A percentile compares a stretch with the other conserved stretches of the same genome.
These are phyloP conservation scores for Wickerhamia fluorescens DNA, from an alignment of 805 yeast genomes.

Conservation along the genomic window DNA sequence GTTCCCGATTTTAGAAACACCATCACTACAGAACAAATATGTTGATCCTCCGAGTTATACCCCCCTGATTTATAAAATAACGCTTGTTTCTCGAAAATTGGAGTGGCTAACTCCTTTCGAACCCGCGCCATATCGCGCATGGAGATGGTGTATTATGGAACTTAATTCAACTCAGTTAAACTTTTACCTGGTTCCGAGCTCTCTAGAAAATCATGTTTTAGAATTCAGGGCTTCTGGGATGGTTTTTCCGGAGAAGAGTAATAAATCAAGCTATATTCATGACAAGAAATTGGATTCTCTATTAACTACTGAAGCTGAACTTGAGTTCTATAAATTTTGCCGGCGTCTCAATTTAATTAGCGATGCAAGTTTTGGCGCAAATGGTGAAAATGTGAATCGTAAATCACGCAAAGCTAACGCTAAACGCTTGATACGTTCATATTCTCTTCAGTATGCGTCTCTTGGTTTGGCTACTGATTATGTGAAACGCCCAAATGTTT, in stretches of 20 bases:
- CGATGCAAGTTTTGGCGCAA: conserved; percentile 3
- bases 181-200: conserved; percentile 43
- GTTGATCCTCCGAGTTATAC: conserved; percentile 56
- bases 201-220: conserved; percentile 21
- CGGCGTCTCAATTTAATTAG: conserved; percentile 10
- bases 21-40: conserved; percentile 12
- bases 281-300: no score
- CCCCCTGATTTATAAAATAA: conserved; percentile 58
- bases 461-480: conserved; percentile 86
- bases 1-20: conserved; percentile 18
- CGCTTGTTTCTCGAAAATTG: conserved; percentile 53
- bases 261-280: no score
- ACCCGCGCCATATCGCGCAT: conserved; percentile 54
- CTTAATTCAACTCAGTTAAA: conserved; percentile 83
- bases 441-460: conserved; percentile 76
- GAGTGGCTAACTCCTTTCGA: conserved; percentile 81
- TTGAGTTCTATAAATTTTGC: conserved; percentile 21
- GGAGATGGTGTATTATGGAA: conserved; percentile 67
- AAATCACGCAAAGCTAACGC: not conserved
- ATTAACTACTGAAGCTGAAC: conserved; percentile 19
- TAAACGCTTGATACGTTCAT: conserved; percentile 44
- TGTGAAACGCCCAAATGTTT: conserved; percentile 56
- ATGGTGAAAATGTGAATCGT: conserved; percentile 1
- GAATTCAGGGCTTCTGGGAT: conserved; percentile 13
- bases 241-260: no score